A percentile compares a stretch with the other conserved stretches of the same genome.
Conservation (phyloP, 1,284 basidiomycete genomes). For the Rhodotorula sp. region DNA sequence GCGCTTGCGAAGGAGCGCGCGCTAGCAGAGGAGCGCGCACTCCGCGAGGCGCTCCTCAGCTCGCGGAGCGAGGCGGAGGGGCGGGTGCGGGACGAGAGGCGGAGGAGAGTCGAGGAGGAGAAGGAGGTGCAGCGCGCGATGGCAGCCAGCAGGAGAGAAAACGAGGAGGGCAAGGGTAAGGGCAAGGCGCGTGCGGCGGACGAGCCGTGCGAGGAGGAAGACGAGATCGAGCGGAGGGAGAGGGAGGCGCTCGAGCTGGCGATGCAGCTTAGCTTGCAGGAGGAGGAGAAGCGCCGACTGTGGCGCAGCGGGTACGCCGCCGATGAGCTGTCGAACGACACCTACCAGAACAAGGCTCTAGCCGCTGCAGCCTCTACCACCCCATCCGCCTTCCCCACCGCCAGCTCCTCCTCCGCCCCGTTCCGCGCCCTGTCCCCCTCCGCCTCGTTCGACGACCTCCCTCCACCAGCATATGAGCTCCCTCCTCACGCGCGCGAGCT, state of each 20-base stretch:
- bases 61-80: slow-evolving; percentile 12
- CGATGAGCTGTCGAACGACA: slow-evolving; percentile 2
- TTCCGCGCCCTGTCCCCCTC: background rate
- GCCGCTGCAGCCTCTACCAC: background rate
- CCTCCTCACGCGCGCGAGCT: slow-evolving; percentile 12
- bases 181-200: too few species aligned
- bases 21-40: slow-evolving; percentile 16
- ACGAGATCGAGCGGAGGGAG: background rate
- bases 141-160: slow-evolving; percentile 2
- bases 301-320: background rate
- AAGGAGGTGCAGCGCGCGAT: slow-evolving; percentile 7
- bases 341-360: background rate
- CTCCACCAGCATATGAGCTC: slow-evolving; percentile 29
- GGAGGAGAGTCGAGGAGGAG: slow-evolving; percentile 9
- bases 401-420: background rate
- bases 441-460: background rate
- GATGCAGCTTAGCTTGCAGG: slow-evolving; percentile 17
- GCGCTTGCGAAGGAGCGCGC: background rate
- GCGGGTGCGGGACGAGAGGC: background rate
- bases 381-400: background rate
- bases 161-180: slow-evolving; percentile 1
- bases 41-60: slow-evolving; percentile 17
- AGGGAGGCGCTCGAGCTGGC: slow-evolving; percentile 24
- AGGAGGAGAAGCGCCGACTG: background rate
- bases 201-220: background rate